Evolutionary conservation across 208 protist species (phyloP), one percentile per base, ranked within the genome.

Genomic region (Trypanosoma brucei): DNA sequence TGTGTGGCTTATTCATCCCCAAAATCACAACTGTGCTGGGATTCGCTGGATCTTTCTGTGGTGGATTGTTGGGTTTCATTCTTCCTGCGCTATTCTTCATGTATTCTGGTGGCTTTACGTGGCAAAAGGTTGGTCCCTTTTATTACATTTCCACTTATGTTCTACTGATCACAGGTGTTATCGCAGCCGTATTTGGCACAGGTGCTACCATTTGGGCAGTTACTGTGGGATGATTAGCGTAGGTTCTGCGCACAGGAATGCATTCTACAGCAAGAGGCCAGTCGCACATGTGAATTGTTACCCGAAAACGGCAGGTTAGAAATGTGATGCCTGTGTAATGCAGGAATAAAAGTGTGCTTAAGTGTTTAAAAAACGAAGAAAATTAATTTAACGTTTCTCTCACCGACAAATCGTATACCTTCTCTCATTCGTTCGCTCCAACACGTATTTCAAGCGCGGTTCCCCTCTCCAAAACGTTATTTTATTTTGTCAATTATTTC

Each of bases 51-150:
- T 78, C 78, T 37, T 72, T 92, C 54, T 83, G 75, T 61, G 84
- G 82, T 35, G 81, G 81, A 38, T 82, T 85, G 52, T 63, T 94
- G 33, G 81, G 67, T 57, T 94, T 94, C 79, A 66, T 92, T 9
- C 76, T 91, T 55, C 88, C 88, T 1, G 81, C 88, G 50, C 80
- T 70, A 61, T 94, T 94, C 70, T 75, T 69, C 56, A 79, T 92
- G 45, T 87, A 89, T 71, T 78, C 82, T 2, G 79, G 82, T 22
- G 76, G 62, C 55, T 89, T 83, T 65, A 89, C 68, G 42, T 59
- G 77, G 9, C 56, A 68, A 59, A 75, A 81, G 40, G 72, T 83
- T 4, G 79, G 81, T 55, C 75, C 63, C 59, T 65, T 68, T 11
- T 55, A 86, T 71, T 82, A 75, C 74, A 62, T 88, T 49, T 71